Base-by-base conservation (phyloP, 768 basidiomycete species). In the Auricularia cornea region DNA sequence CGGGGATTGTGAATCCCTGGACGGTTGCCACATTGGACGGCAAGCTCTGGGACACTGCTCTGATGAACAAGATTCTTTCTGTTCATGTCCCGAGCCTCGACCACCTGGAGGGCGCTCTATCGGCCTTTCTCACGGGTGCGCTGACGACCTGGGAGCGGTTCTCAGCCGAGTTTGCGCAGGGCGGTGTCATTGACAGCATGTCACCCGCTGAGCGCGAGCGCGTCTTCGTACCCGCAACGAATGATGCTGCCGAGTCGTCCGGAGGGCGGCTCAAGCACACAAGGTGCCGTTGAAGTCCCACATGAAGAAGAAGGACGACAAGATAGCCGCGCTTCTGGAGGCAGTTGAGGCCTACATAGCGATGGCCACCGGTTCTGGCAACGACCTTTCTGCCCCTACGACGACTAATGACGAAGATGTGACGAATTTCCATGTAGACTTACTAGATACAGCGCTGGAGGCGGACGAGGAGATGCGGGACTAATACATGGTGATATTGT, bases 201-300 rank as follows among this genome's bases (percentile, higher is more conserved):
- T 61, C 68, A 5, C 38, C 28, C 0, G 68, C 66, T 30, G 72
- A 75, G 60, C 54, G 54, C 3, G 59, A 65, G 3, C 30, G 60
- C n/a, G 70, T 71, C 16, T 75, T 67, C 65, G 68, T 76, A 66
- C 70, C 72, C 6, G 12, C 72, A 1, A 73, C 72, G n/a, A 76
- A 75, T 64, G 72, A 75, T 63, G 65, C 62, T 0, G 74, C 74
- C 64, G 74, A 76, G 67, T 8, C 35, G 35, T 2, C 35, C 8
- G 35, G 35, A 35, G 35, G 14, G 14, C 8, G 35, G 12, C 44
- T 14, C 18, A 48, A 18, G 23, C 12, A 6, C 44, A 48, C 44
- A 6, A 11, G 10, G 23, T 48, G 23, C 44, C 44, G 6, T 48
- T 48, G 44, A 48, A 48, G 44, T 18, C 44, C 6, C 23, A 18